Base-by-base conservation (phyloP, 345 rosid species). In the Corchorus olitorius region DNA sequence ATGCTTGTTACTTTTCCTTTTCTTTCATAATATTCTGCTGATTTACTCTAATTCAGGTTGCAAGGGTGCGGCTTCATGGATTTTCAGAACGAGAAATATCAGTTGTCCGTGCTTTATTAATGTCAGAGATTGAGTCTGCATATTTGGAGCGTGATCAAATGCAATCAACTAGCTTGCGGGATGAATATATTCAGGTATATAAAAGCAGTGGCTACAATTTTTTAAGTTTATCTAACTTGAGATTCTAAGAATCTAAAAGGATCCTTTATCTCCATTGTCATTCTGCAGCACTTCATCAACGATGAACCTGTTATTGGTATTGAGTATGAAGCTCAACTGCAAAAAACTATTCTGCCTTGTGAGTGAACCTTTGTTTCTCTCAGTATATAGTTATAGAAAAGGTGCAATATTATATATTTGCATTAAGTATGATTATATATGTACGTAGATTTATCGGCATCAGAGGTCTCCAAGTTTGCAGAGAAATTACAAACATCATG, bases 41-140 rank as follows among this genome's bases (percentile, higher is more conserved):
- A 68, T 73, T 67, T 9, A 19, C 70, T 82, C 49, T 73, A 73
- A 62, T 69, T 80, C 80, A 94, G 98, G 90, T 94, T 80, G 97
- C 98, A 78, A 90, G 94, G 85, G 91, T 92, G 64, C 90, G 93
- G 45, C 81, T 91, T 75, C 94, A 90, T 85, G 98, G 98, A 75
- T 94, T 94, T 86, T 92, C 97, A 69, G 98, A 94, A 53, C 94
- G 88, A 69, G 98, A 94, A 79, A 89, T 94, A 83, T 85, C 92
- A 70, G 75, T 94, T 77, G 97, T 87, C 65, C 90, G 92, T 59
- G 92, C 98, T 79, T 83, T 90, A 72, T 79, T 90, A 78, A 88
- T 94, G 93, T 92, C 97, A 0, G 93, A 90, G 85, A 91, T 94
- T 67, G 97, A 94, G 85, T 94, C 98, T 73, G 97, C 98, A 74